Base-by-base conservation (phyloP, 805 yeast genomes). In the Priceomyces castillae region DNA sequence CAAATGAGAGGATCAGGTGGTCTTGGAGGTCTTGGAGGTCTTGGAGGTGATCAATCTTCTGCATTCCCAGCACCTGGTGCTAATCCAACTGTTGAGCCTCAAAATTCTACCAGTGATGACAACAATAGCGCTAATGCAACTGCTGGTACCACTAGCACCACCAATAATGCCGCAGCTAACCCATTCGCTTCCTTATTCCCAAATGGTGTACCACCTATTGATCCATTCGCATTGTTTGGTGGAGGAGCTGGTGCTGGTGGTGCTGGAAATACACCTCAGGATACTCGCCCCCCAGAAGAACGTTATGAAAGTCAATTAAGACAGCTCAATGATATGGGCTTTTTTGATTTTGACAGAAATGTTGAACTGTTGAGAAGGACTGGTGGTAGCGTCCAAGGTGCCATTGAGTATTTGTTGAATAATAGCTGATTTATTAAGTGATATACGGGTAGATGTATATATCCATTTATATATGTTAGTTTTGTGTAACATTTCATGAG, bases 351-450 rank as follows among this genome's bases (percentile, higher is more conserved):
- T 60, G 98, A 92, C 53, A 77, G 87, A 53, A 94, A 94, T 59
- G 90, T 94, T 18, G 82, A 81, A 22, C 98, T 98, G 1, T 76
- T 94, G 56, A 81, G 97, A 70, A 81, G 98, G 67, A 81, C 92
- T 43, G 99, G 99, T 26, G 99, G 99, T 7, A 87, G 90, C 49
- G 97, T 92, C 19, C 97, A 92, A 68, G 97, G 97, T 37, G 99
- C 99, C 9, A 74, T 92, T 40, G 97, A 92, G 64, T 86, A 88
- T 42, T 70, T 90, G 54, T 74, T 90, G 45, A 52, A 55, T 25
- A 56, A 48, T 42, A 43, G 39, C 31, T 54, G 46, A 36, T 26
- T 9, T 9, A 12, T 17, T 26, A n/a, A 20, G 20, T 34, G n/a
- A 34, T 14, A 40, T 14, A 22, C 3, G 20, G n/a, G 23, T 19